phyloP scores from a whole-genome alignment of 2,329 filamentous ascomycete species.

The Botrytis tulipae region DNA sequence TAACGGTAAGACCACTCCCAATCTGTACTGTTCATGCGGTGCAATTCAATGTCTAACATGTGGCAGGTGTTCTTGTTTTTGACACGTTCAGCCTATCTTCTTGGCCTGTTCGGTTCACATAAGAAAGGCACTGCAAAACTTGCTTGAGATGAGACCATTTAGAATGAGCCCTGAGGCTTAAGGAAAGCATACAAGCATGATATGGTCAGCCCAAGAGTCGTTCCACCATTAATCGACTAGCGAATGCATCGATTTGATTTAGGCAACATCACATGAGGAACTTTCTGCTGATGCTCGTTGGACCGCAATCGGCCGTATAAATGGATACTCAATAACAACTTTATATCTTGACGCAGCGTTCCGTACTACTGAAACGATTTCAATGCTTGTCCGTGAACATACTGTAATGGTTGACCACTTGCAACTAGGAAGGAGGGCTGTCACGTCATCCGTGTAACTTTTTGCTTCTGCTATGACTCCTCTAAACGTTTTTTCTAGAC shows the following conservation, averaged over 20 bases:
- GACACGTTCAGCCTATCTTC: conserved; percentile 56
- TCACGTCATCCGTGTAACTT: neutral
- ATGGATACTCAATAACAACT: neutral
- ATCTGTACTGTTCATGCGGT: neutral
- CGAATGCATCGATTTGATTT: neutral
- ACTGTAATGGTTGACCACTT: neutral
- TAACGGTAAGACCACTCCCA: conserved; percentile 48
- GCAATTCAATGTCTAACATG: neutral
- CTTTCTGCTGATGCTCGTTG: neutral
- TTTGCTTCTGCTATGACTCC: neutral
- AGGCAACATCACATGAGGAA: neutral
- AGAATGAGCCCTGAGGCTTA: neutral
- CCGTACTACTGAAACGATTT: neutral
- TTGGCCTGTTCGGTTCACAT: conserved; percentile 57
- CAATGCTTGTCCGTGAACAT: neutral
- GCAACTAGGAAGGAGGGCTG: too few species aligned
- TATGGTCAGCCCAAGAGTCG: neutral
- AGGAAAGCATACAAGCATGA: too few species aligned
- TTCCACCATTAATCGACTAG: neutral
- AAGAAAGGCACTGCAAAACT: neutral
- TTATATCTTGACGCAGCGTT: neutral
- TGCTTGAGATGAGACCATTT: neutral
- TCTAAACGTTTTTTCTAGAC: neutral
- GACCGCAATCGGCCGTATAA: neutral
- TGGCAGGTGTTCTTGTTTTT: conserved; percentile 53